Percentiles rank a stretch among this genome's conserved stretches.
These are phyloP conservation scores for Ilyonectria sp. DNA, from an alignment of 2,329 filamentous ascomycete genomes.

Conservation along the genomic window DNA sequence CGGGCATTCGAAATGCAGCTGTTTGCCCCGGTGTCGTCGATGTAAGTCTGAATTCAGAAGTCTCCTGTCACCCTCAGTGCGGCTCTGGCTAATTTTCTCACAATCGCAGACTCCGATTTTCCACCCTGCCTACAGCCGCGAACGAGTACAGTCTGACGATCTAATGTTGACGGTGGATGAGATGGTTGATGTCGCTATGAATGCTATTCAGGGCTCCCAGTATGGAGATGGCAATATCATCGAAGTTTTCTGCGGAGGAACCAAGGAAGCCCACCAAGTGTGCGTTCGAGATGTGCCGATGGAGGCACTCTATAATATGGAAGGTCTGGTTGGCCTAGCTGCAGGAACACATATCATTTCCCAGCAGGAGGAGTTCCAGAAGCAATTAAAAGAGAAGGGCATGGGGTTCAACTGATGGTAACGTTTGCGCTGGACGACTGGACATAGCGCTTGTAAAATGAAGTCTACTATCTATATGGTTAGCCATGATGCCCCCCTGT, in stretches of 20 bases:
- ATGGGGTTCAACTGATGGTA: constrained; percentile 1
- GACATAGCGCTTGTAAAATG: no score
- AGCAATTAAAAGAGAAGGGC: constrained; percentile 2
- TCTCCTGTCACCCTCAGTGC: no score
- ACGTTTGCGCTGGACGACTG: no score
- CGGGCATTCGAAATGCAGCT: constrained; percentile 30
- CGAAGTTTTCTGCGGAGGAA: constrained; percentile 16
- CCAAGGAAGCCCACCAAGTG: constrained; percentile 5
- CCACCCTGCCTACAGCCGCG: constrained; percentile 8
- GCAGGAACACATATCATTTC: constrained; percentile 13
- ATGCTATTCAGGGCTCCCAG: constrained; percentile 3
- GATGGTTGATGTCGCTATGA: constrained; percentile 12
- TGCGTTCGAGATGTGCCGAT: constrained; percentile 15
- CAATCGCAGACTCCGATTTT: constrained; percentile 10
- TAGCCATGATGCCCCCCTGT: no score
- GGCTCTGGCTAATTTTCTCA: background rate
- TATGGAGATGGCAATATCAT: constrained; percentile 20
- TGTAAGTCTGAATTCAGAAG: background rate
- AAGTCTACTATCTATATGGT: no score
- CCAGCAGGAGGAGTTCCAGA: constrained; percentile 3
- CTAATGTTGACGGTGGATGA: constrained; percentile 18
- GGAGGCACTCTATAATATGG: constrained; percentile 13
- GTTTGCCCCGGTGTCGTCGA: constrained; percentile 32
- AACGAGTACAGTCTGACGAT: constrained; percentile 8
- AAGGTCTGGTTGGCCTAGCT: constrained; percentile 3